Evolutionary conservation across 768 basidiomycete genomes (phyloP), one percentile per base, ranked within the genome.

Genomic region (Boletus coccyginus): DNA sequence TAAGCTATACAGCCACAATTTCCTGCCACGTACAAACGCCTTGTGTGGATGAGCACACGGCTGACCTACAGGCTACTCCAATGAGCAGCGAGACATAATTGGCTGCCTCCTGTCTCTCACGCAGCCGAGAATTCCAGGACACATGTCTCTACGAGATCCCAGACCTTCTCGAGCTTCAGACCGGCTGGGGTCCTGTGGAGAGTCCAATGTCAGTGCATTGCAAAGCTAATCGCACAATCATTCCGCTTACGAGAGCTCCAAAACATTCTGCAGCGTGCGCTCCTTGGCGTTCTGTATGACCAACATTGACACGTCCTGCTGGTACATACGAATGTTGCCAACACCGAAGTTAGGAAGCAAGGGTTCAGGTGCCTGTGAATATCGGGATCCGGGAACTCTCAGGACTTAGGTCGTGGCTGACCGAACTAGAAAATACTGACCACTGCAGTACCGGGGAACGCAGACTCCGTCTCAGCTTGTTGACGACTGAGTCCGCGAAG

Each of bases 291-390:
- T 73, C 50, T 68, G 62, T 3, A 66, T 3, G 11, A 70, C 39
- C 58, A 57, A 62, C 72, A 74, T 74, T 2, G 52, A 51, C 49
- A 74, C 2, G 44, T 74, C 74, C 36, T 62, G 61, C 32, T 70
- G 53, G 53, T 75, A 70, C 55, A 65, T 55, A 1, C 66, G 67
- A 17, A 66, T 58, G 36, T 60, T 64, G 5, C 72, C 70, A 13
- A 60, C 64, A 12, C 74, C 73, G 51, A 65, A 71, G 62, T 71
- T 75, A 5, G 67, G 55, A 29, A 72, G 61, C 35, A 74, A 39
- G 9, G 69, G 73, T 41, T 66, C 62, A 32, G 73, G 73, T 7
- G 73, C 73, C 71, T 73, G 60, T 33, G n/a, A 42, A 51, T 10
- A 31, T 27, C 6, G 24, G 10, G 17, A 24, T n/a, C n/a, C n/a